phyloP scores from a whole-genome alignment of 2,329 filamentous ascomycete genomes.

The Xylaria sp. region DNA sequence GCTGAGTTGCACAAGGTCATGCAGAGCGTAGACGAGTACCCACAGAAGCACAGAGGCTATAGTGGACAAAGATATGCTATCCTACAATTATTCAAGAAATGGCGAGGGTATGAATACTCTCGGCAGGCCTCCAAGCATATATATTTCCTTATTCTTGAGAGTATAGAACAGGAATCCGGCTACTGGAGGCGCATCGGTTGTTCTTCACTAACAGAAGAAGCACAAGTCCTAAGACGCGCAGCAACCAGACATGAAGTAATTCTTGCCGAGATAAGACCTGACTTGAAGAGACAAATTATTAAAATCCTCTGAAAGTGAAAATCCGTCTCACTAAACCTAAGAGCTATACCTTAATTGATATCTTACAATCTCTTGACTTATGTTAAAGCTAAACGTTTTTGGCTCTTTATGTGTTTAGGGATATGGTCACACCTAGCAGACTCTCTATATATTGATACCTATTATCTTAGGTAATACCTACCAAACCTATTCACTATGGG shows the following conservation, averaged over 20 bases:
- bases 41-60: slow-evolving; percentile 6
- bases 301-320: not conserved
- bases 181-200: slow-evolving; percentile 3
- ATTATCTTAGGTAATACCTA: no score
- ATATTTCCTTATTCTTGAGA: not conserved
- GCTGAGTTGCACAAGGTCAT: not conserved
- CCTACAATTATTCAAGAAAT: slow-evolving; percentile 6
- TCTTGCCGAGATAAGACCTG: slow-evolving; percentile 4
- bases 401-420: no score
- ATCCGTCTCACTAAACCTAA: no score
- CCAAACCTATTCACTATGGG: no score
- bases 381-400: no score
- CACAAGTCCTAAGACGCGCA: not conserved
- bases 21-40: not conserved
- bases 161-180: not conserved
- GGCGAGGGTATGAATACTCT: not conserved
- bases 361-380: no score
- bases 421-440: no score
- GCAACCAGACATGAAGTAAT: not conserved
- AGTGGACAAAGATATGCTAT: slow-evolving; percentile 8
- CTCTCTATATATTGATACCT: no score
- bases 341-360: no score
- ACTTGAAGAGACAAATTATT: not conserved
- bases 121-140: not conserved
- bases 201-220: not conserved